These are phyloP conservation scores for Cyclanthera cordifolia DNA, from an alignment of 306 rosid genomes.

Conservation along the genomic window DNA sequence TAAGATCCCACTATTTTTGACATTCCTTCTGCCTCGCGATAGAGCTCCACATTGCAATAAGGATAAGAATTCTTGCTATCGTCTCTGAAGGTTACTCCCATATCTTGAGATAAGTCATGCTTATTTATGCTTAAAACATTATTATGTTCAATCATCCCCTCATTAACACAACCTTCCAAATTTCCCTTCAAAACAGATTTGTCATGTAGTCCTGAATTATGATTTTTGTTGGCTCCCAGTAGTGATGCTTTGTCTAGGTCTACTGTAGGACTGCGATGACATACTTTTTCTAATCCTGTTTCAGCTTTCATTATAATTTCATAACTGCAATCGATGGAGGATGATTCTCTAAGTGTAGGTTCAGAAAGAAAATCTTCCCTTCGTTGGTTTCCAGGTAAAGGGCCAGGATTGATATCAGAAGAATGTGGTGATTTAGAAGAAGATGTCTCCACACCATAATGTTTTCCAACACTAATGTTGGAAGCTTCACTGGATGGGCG, in stretches of 20 bases:
- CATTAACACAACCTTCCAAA: conserved; percentile 23
- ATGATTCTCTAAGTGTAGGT: conserved; percentile 11
- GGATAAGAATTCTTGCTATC: conserved; percentile 21
- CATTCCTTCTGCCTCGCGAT: conserved; percentile 29
- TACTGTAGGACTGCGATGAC: conserved; percentile 11
- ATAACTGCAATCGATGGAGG: conserved; percentile 5
- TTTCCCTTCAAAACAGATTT: conserved; percentile 25
- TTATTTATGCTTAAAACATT: conserved; percentile 18
- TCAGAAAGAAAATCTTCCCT: conserved; percentile 23
- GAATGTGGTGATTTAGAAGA: conserved; percentile 22
- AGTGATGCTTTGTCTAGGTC: conserved; percentile 15
- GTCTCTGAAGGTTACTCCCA: conserved; percentile 15
- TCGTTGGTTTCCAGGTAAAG: conserved; percentile 23
- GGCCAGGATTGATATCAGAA: conserved; percentile 23
- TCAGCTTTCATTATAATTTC: conserved; percentile 11
- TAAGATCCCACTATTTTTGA: conserved; percentile 61
- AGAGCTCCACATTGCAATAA: conserved; percentile 21
- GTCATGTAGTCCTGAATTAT: conserved; percentile 7
- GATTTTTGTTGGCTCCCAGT: conserved; percentile 10
- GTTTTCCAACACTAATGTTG: conserved; percentile 24
- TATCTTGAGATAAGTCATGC: conserved; percentile 23
- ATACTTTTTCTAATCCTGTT: background rate
- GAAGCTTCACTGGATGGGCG: conserved; percentile 24
- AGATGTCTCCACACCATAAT: conserved; percentile 20
- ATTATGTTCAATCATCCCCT: conserved; percentile 24